phyloP scores from a whole-genome alignment of 1,139 yeast species.

The Suhomyces panamericanus region DNA sequence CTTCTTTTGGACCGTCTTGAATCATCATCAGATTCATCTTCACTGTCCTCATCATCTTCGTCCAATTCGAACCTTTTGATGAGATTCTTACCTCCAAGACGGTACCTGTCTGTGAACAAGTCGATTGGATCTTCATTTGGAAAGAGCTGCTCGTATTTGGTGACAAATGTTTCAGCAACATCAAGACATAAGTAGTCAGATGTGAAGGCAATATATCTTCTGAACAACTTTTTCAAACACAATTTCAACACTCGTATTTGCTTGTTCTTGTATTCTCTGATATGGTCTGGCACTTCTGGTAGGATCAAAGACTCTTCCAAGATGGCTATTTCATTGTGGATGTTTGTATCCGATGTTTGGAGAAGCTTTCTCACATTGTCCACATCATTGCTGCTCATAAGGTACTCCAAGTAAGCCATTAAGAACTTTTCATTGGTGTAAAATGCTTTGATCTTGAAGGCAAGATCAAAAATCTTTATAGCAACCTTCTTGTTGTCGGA shows the following conservation, averaged over 20 bases:
- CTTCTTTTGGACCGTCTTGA: constrained; percentile 25
- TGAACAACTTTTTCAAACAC: constrained; percentile 28
- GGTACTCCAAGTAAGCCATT: constrained; percentile 68
- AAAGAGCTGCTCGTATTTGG: constrained; percentile 63
- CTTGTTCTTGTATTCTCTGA: constrained; percentile 20
- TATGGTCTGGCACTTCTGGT: constrained; percentile 25
- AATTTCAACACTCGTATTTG: constrained; percentile 26
- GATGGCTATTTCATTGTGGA: constrained; percentile 37
- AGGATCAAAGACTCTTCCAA: constrained; percentile 21
- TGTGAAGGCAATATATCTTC: constrained; percentile 33
- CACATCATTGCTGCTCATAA: constrained; percentile 71
- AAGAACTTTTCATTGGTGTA: constrained; percentile 61
- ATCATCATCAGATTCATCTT: constrained; percentile 19
- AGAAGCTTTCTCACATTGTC: constrained; percentile 81
- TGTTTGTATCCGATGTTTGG: constrained; percentile 52
- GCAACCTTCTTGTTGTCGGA: constrained; percentile 69
- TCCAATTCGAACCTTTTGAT: constrained; percentile 49
- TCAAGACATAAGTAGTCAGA: constrained; percentile 61
- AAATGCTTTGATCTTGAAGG: constrained; percentile 56
- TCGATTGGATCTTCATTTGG: constrained; percentile 55
- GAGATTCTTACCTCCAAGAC: constrained; percentile 42
- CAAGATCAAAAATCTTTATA: constrained; percentile 75
- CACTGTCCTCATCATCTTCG: constrained; percentile 18
- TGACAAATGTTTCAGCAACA: constrained; percentile 65
- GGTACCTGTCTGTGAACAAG: constrained; percentile 48